Base-by-base conservation (phyloP, 2,329 filamentous ascomycete species). In the Curvularia lunata region DNA sequence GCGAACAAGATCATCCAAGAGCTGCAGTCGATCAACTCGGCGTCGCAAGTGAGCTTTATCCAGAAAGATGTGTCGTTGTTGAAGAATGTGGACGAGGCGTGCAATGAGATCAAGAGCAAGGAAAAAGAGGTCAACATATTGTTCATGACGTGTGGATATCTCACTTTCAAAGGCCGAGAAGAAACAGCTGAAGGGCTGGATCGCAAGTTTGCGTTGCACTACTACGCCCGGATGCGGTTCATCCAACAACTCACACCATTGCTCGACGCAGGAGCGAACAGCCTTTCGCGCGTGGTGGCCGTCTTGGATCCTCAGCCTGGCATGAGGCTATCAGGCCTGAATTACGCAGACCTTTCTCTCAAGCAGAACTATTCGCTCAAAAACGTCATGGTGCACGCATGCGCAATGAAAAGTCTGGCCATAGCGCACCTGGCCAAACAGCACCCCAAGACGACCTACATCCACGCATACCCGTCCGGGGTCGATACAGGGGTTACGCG, bases 91-190 rank as follows among this genome's bases (percentile, higher is more conserved):
- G 80, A 81, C 59, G 69, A 76, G 56, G 71, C 75, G 16, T 81
- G 79, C 67, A 71, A 75, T 6, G 78, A 85, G 50, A 83, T 88
- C 55, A 75, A 74, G 57, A 66, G 71, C 28, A 81, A 80, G 58
- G 85, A 87, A 66, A 71, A 74, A 37, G 77, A 78, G 25, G 78
- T 88, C 54, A 85, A 87, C 66, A 68, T 86, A 3, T 70, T 87
- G 0, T 84, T 86, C 64, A 77, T 86, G 52, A 84, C 79, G 1
- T 79, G 79, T 1, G 84, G 84, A 3, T 80, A 79, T 65, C 73
- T 83, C 61, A 78, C 78, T 2, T 54, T 80, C 6, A 69, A 69
- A 42, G 78, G 78, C n/a, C 67, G 78, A 5, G 65, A 69, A 10
- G 73, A 74, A 43, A 78, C 75, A 2, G 25, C 43, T 6, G 77